Percentiles rank a stretch among this genome's conserved stretches.
Evolutionary conservation across 2,329 filamentous ascomycete genomes (phyloP).

Genomic region (Cercospora janseana): DNA sequence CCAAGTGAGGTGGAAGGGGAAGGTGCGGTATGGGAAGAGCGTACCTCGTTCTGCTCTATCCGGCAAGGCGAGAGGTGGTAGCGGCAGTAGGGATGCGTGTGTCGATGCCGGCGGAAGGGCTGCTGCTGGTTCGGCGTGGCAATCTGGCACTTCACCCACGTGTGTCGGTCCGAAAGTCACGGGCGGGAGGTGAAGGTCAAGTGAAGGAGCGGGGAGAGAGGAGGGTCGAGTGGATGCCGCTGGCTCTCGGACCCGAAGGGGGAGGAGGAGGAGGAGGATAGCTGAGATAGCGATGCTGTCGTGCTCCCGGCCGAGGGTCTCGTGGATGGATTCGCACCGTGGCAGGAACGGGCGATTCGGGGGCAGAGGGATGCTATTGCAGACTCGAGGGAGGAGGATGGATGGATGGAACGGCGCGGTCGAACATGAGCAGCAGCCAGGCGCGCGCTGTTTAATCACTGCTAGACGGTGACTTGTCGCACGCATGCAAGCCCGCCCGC

Average conservation of each 20-base stretch:
- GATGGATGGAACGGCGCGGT: slow-evolving; percentile 19
- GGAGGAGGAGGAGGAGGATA: no score
- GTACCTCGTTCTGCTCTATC: slow-evolving; percentile 13
- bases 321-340: not conserved
- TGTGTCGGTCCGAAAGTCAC: slow-evolving; percentile 6
- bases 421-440: slow-evolving; percentile 18
- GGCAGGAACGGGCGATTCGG: not conserved
- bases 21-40: slow-evolving; percentile 24
- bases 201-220: slow-evolving; percentile 1
- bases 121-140: slow-evolving; percentile 6
- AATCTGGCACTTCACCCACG: slow-evolving; percentile 22
- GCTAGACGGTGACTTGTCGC: slow-evolving; percentile 25
- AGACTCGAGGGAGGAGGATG: slow-evolving; percentile 1
- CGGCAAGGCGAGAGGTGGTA: slow-evolving; percentile 6
- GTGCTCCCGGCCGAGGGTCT: slow-evolving; percentile 4
- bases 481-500: slow-evolving; percentile 36
- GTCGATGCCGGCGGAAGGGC: slow-evolving; percentile 18
- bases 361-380: slow-evolving; percentile 10
- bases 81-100: slow-evolving; percentile 19
- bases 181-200: slow-evolving; percentile 1
- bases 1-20: slow-evolving; percentile 17
- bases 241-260: no score
- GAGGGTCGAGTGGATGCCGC: slow-evolving; percentile 3
- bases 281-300: slow-evolving; percentile 17
- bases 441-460: slow-evolving; percentile 23